Base-by-base conservation (phyloP, 345 rosid genomes). In the Eucalyptus cloeziana region DNA sequence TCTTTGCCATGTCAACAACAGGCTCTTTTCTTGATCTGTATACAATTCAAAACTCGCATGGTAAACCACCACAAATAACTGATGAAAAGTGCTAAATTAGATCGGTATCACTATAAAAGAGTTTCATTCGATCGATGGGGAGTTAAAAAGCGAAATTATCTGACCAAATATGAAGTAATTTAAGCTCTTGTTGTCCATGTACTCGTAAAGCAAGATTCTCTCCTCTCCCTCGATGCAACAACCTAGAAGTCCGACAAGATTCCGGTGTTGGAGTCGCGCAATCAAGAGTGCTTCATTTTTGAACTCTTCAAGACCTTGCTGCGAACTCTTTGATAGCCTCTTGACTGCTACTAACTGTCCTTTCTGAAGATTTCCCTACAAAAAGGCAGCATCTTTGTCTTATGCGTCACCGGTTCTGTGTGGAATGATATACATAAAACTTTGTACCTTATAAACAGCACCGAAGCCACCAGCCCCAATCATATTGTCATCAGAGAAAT, bases 211-310 rank as follows among this genome's bases (percentile, higher is more conserved):
- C 64, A 93, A 54, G 71, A 92, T 87, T 86, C 90, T 91, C 86
- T 91, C 92, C 22, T 90, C 92, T 89, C 87, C 81, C 14, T 93
- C 93, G 0, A 93, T 88, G 93, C 95, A 94, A 69, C 92, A 94
- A 37, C 96, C 96, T 5, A 93, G 30, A 62, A 95, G 92, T 86
- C 86, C 89, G 11, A 93, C 94, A 88, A 94, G 96, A 90, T 95
- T 95, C 88, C 91, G 90, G 91, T 95, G 96, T 79, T 95, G 95
- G 22, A 95, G 94, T 58, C 89, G 88, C 10, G 93, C 94, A 21
- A 92, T 93, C 56, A 93, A 90, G 85, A 89, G 13, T 4, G 91
- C 94, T 88, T 95, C 92, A 87, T 86, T 92, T 83, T 64, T 91
- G 37, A 93, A 92, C 93, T 93, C 94, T 25, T 89, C 88, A n/a